Conservation (phyloP, 768 basidiomycete species). For the Lactarius tabidus region DNA sequence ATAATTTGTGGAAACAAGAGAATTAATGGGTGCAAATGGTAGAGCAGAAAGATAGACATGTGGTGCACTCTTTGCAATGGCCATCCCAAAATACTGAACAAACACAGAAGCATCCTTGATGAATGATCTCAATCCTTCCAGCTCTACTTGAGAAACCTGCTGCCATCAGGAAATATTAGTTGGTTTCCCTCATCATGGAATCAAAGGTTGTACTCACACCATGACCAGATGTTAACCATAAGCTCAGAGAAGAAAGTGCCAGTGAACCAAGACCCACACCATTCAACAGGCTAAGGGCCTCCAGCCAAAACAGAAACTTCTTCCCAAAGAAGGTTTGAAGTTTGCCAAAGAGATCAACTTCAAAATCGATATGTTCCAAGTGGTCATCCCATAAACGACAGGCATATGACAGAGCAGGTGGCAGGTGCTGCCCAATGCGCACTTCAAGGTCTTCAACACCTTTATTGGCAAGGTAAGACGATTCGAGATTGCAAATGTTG, state of each 20-base stretch:
- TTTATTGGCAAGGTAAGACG: not conserved
- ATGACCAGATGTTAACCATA: not conserved
- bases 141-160: too few relatives aligned
- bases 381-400: constrained; percentile 3
- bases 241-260: not conserved
- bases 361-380: not conserved
- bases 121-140: too few relatives aligned
- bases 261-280: not conserved
- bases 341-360: not conserved
- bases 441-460: not conserved
- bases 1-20: too few relatives aligned
- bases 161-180: not conserved
- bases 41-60: too few relatives aligned
- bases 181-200: not conserved
- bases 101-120: too few relatives aligned
- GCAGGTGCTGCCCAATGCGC: not conserved
- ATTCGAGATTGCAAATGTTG: constrained; percentile 4
- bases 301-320: not conserved
- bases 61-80: too few relatives aligned
- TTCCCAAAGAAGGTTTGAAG: not conserved
- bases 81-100: too few relatives aligned
- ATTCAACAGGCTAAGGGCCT: not conserved
- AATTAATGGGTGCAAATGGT: too few relatives aligned
- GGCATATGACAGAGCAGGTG: not conserved
- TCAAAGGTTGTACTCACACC: not conserved